Evolutionary conservation across 108 stramenopile species (phyloP).

Genomic region (Craspedostauros australis): DNA sequence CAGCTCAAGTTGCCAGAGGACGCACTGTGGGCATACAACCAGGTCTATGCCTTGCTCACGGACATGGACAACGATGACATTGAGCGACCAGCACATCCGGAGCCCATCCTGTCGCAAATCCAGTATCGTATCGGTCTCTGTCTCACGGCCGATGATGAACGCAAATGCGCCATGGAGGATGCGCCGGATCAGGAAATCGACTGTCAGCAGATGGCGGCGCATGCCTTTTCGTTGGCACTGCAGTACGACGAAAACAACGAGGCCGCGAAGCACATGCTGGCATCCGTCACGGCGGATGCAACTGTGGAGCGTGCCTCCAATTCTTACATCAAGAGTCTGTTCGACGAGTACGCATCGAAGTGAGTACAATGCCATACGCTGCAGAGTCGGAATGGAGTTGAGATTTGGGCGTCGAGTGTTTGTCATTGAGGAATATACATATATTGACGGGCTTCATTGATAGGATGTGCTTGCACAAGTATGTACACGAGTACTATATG

Average conservation of each 20-base stretch:
- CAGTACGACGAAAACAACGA: conserved; percentile 43
- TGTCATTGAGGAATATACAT: too few relatives aligned
- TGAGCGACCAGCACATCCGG: conserved; percentile 52
- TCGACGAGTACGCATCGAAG: conserved; percentile 68
- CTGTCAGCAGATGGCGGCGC: conserved; percentile 55
- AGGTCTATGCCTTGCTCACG: conserved; percentile 58
- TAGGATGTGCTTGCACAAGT: too few relatives aligned
- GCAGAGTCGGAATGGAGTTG: neutral
- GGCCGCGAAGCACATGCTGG: conserved; percentile 69
- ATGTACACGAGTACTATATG: too few relatives aligned
- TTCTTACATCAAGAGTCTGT: conserved; percentile 43
- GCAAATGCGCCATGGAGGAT: conserved; percentile 38
- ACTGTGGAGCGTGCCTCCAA: conserved; percentile 68
- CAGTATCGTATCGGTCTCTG: conserved; percentile 67
- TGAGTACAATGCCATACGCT: conserved; percentile 32
- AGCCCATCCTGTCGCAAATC: conserved; percentile 51
- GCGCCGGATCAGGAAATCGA: conserved; percentile 30
- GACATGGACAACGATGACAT: conserved; percentile 32
- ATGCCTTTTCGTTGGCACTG: conserved; percentile 51
- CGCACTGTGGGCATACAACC: conserved; percentile 60
- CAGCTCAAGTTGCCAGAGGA: conserved; percentile 37
- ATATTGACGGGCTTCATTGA: too few relatives aligned
- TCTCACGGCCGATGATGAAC: conserved; percentile 31
- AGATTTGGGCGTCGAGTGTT: too few relatives aligned
- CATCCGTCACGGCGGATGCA: conserved; percentile 70